These are phyloP conservation scores for Aspergillus uvarum DNA, from an alignment of 2,329 filamentous ascomycete species.

Conservation along the genomic window DNA sequence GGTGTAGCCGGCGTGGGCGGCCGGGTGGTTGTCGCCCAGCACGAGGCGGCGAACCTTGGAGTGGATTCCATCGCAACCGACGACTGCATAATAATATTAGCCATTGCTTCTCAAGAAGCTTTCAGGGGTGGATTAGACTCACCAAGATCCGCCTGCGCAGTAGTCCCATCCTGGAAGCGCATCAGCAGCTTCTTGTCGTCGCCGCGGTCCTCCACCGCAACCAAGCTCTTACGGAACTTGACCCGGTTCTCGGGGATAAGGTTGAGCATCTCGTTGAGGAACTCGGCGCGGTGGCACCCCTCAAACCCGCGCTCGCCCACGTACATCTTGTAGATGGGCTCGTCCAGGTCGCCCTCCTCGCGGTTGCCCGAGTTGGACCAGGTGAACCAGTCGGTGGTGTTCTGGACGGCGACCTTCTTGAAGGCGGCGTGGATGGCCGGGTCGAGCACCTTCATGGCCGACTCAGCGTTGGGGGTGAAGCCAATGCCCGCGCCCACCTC, in stretches of 20 bases:
- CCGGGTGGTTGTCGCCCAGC: slow-evolving; percentile 36
- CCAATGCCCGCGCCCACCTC: slow-evolving; percentile 7
- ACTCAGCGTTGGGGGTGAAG: neutral
- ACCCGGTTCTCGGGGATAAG: slow-evolving; percentile 37
- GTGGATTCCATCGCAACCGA: slow-evolving; percentile 66
- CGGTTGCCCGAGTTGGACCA: slow-evolving; percentile 18
- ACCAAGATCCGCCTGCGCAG: neutral
- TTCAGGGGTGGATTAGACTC: too few relatives aligned
- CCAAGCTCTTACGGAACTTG: slow-evolving; percentile 37
- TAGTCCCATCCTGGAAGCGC: slow-evolving; percentile 1
- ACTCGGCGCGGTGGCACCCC: slow-evolving; percentile 36
- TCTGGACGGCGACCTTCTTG: slow-evolving; percentile 2
- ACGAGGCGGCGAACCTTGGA: slow-evolving; percentile 52
- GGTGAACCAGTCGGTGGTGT: slow-evolving; percentile 17
- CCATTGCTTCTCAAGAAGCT: too few relatives aligned
- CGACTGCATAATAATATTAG: slow-evolving; percentile 5
- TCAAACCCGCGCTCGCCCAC: slow-evolving; percentile 8
- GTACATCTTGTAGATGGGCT: slow-evolving; percentile 14
- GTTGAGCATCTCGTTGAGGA: slow-evolving; percentile 43
- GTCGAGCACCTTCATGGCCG: slow-evolving; percentile 1
- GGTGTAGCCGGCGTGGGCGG: slow-evolving; percentile 51
- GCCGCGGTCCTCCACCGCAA: slow-evolving; percentile 27
- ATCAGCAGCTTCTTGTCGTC: neutral
- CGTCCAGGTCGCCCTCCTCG: slow-evolving; percentile 11
- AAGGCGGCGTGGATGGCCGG: slow-evolving; percentile 5